Conservation (phyloP, 2,329 filamentous ascomycete species). For the Fusarium floridanum region DNA sequence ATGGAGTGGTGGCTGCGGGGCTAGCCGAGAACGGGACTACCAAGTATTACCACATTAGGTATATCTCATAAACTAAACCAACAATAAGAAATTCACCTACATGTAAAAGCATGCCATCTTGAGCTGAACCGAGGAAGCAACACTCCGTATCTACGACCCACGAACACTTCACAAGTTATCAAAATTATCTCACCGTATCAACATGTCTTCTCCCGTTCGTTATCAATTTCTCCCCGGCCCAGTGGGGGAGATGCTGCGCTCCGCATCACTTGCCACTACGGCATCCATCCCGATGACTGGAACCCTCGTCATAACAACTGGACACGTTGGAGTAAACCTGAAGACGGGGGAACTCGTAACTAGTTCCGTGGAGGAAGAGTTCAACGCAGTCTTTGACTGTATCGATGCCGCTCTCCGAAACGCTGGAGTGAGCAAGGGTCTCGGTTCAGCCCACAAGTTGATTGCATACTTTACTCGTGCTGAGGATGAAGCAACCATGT, state of each 20-base stretch:
- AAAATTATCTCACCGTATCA: not conserved
- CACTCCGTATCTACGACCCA: not conserved
- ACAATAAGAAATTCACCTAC: not conserved
- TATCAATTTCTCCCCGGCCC: conserved; percentile 23
- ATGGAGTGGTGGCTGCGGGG: not conserved
- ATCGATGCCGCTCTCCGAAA: conserved; percentile 32
- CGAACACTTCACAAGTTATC: not conserved
- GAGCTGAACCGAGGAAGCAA: not conserved
- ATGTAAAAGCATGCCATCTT: not conserved
- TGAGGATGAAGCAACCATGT: conserved; percentile 27
- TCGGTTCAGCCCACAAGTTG: conserved; percentile 29
- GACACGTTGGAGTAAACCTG: conserved; percentile 25
- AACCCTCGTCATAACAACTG: conserved; percentile 9
- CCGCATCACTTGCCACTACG: conserved; percentile 26
- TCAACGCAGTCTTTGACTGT: conserved; percentile 33
- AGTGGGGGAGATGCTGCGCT: conserved; percentile 22
- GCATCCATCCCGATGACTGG: conserved; percentile 19
- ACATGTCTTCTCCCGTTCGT: conserved; percentile 4
- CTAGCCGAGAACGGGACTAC: not conserved
- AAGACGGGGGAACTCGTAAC: conserved; percentile 30
- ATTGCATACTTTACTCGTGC: conserved; percentile 29
- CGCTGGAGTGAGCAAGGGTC: conserved; percentile 23
- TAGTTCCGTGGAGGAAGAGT: conserved; percentile 21
- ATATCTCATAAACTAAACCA: not conserved
- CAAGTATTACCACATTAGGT: conserved; percentile 1